Evolutionary conservation across 352 stramenopile species (phyloP).

Genomic region (Phytophthora tentaculata): DNA sequence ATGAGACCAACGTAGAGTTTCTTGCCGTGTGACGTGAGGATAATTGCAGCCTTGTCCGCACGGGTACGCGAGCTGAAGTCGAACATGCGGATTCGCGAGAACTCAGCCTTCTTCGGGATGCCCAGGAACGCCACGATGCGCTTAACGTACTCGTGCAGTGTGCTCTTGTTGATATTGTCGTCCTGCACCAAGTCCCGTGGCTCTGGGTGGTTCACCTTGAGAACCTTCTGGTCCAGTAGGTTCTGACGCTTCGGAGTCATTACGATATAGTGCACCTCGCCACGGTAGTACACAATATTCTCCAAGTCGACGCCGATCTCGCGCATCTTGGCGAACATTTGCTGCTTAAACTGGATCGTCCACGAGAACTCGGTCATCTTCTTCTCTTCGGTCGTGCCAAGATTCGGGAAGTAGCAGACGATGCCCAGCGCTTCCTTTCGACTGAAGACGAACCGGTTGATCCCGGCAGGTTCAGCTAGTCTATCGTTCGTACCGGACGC

Average conservation of each 20-base stretch:
- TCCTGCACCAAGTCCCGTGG: conserved; percentile 67
- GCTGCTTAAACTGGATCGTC: conserved; percentile 88
- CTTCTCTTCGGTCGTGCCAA: conserved; percentile 75
- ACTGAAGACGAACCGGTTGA: conserved; percentile 84
- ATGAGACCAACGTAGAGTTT: conserved; percentile 85
- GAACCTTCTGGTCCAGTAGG: conserved; percentile 73
- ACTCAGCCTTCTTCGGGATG: conserved; percentile 72
- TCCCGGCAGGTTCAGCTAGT: conserved; percentile 61
- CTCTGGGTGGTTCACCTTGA: conserved; percentile 73
- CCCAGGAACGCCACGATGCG: conserved; percentile 75
- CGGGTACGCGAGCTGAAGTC: conserved; percentile 85
- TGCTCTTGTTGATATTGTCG: conserved; percentile 68
- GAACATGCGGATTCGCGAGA: conserved; percentile 77
- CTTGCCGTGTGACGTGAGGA: conserved; percentile 67
- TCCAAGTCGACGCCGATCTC: conserved; percentile 78
- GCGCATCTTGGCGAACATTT: conserved; percentile 82
- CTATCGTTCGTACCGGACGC: conserved; percentile 76
- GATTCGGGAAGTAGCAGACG: conserved; percentile 85
- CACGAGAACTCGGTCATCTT: conserved; percentile 84
- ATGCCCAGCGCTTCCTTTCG: conserved; percentile 83
- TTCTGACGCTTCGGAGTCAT: conserved; percentile 85
- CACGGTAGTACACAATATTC: conserved; percentile 89
- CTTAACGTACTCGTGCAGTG: conserved; percentile 70
- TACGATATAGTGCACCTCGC: conserved; percentile 88
- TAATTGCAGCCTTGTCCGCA: conserved; percentile 73